phyloP scores from a whole-genome alignment of 2,329 filamentous ascomycete species.

The Pestalotiopsis sp. region DNA sequence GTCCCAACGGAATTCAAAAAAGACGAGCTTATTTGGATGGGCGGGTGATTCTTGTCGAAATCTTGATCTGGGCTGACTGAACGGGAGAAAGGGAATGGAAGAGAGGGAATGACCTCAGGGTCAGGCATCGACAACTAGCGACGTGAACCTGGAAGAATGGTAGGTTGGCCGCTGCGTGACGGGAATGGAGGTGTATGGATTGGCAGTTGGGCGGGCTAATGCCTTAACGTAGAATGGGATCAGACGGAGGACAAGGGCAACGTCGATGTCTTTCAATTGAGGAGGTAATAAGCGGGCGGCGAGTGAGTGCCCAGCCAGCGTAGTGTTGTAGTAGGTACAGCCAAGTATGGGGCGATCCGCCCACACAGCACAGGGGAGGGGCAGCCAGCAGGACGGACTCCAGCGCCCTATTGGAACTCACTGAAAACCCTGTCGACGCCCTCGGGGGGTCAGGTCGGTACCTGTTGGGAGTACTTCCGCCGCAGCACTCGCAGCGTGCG shows the following conservation, averaged over 20 bases:
- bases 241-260: neutral
- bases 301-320: neutral
- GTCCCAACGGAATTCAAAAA: conserved; percentile 23
- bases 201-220: neutral
- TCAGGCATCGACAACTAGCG: conserved; percentile 3
- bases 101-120: conserved; percentile 8
- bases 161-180: neutral
- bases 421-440: neutral
- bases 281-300: neutral
- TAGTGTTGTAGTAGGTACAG: neutral
- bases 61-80: neutral
- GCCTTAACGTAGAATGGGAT: neutral
- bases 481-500: neutral
- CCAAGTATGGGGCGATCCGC: neutral
- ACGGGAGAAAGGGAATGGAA: neutral
- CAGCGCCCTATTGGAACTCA: neutral
- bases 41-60: neutral
- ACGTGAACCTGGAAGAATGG: neutral
- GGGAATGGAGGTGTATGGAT: neutral
- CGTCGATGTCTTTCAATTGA: neutral
- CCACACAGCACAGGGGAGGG: too few species aligned
- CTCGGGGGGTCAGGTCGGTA: neutral
- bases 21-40: conserved; percentile 9
- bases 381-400: too few species aligned
- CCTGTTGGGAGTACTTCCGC: neutral